These are phyloP conservation scores for Inga oerstediana DNA, from an alignment of 306 rosid genomes.

Conservation along the genomic window DNA sequence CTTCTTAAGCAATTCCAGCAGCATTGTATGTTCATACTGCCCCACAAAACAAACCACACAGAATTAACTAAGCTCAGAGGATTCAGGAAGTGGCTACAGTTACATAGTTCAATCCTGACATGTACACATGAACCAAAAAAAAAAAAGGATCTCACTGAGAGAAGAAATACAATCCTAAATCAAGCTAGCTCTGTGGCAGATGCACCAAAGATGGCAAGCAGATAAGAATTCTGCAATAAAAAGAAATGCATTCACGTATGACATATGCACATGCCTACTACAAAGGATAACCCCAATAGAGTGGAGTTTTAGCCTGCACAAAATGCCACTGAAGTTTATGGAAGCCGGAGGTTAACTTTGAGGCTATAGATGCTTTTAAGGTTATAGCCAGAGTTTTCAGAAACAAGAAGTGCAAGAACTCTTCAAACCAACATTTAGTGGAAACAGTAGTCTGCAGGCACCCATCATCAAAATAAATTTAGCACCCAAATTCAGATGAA, in stretches of 20 bases:
- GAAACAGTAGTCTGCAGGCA: neutral
- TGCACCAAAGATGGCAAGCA: neutral
- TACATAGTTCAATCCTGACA: neutral
- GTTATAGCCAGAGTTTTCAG: neutral
- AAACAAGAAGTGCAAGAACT: neutral
- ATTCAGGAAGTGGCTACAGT: slow-evolving; percentile 14
- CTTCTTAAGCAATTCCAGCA: slow-evolving; percentile 82
- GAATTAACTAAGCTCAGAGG: neutral
- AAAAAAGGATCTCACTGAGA: neutral
- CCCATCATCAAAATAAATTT: neutral
- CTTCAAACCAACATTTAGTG: neutral
- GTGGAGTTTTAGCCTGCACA: neutral
- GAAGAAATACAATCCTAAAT: neutral
- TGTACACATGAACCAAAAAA: neutral
- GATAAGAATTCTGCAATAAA: neutral
- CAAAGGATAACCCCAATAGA: neutral
- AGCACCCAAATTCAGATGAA: neutral
- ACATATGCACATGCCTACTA: neutral
- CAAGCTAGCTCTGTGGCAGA: neutral
- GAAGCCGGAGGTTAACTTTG: neutral
- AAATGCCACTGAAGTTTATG: slow-evolving; percentile 1
- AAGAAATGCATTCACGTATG: neutral
- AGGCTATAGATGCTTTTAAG: neutral
- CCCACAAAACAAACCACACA: slow-evolving; percentile 30
- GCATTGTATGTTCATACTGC: slow-evolving; percentile 80